These are phyloP conservation scores for Lentinula edodes DNA, from an alignment of 768 basidiomycete species.

Conservation along the genomic window DNA sequence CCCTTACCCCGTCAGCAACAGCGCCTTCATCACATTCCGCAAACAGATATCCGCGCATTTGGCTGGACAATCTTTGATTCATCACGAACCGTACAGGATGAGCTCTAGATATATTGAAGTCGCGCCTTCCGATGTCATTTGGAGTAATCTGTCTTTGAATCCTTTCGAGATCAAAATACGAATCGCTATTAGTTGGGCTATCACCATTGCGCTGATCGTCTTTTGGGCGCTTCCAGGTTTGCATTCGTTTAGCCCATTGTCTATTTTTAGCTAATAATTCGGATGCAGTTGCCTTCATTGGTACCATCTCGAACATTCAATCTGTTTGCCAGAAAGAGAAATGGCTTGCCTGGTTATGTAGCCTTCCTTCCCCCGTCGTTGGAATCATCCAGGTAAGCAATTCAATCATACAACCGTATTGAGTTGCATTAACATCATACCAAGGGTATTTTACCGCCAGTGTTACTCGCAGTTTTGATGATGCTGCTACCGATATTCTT, in stretches of 20 bases:
- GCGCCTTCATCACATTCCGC: slow-evolving; percentile 88
- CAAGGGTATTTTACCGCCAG: slow-evolving; percentile 83
- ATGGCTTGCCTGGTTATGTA: slow-evolving; percentile 87
- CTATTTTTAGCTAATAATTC: neutral
- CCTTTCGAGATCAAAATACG: slow-evolving; percentile 81
- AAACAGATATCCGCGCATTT: slow-evolving; percentile 91
- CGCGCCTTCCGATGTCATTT: slow-evolving; percentile 85
- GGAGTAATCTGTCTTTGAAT: slow-evolving; percentile 85
- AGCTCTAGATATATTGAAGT: slow-evolving; percentile 61
- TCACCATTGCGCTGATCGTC: slow-evolving; percentile 76
- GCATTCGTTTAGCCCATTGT: neutral
- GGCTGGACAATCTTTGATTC: slow-evolving; percentile 66
- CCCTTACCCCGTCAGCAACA: slow-evolving; percentile 55
- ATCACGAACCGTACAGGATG: slow-evolving; percentile 86
- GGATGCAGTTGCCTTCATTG: slow-evolving; percentile 70
- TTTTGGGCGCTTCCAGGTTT: slow-evolving; percentile 85
- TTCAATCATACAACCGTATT: neutral
- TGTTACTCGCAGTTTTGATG: slow-evolving; percentile 86
- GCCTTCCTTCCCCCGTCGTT: slow-evolving; percentile 53
- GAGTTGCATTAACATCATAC: neutral
- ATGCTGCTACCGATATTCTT: slow-evolving; percentile 80
- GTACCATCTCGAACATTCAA: slow-evolving; percentile 76
- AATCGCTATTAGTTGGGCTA: slow-evolving; percentile 59
- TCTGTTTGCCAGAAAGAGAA: slow-evolving; percentile 54
- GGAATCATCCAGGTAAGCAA: slow-evolving; percentile 61